Conservation (phyloP, 495 filamentous ascomycete genomes). For the Hypoxylon trugodes region DNA sequence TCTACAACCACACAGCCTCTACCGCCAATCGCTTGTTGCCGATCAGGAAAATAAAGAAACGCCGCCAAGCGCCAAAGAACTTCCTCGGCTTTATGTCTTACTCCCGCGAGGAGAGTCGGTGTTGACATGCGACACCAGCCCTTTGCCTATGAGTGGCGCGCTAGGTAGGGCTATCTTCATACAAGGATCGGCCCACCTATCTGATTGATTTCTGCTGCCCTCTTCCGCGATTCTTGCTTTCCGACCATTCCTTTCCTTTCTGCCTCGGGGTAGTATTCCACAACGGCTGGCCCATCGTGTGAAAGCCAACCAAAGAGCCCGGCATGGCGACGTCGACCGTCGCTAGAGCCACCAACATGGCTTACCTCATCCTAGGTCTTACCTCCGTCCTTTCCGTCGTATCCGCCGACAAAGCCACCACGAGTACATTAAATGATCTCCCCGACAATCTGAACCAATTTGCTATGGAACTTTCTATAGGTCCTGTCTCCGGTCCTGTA, state of each 20-base stretch:
- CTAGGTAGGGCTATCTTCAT: slow-evolving; percentile 34
- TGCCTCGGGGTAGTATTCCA: slow-evolving; percentile 25
- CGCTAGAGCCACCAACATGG: slow-evolving; percentile 47
- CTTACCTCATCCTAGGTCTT: slow-evolving; percentile 39
- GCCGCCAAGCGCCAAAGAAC: slow-evolving; percentile 24
- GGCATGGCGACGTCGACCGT: slow-evolving; percentile 55
- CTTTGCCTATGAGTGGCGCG: slow-evolving; percentile 19
- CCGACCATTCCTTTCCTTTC: slow-evolving; percentile 21
- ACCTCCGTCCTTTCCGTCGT: slow-evolving; percentile 39
- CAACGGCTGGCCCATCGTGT: slow-evolving; percentile 40
- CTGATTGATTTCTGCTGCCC: slow-evolving; percentile 12
- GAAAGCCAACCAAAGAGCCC: slow-evolving; percentile 31
- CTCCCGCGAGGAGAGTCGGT: slow-evolving; percentile 9
- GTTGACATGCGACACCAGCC: slow-evolving; percentile 42
- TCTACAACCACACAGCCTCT: slow-evolving; percentile 12
- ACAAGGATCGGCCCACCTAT: slow-evolving; percentile 20
- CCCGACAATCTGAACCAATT: slow-evolving; percentile 43
- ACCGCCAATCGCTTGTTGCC: slow-evolving; percentile 33
- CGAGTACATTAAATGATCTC: slow-evolving; percentile 38
- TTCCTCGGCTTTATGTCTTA: slow-evolving; percentile 21
- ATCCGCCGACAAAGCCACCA: slow-evolving; percentile 43
- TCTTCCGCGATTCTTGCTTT: slow-evolving; percentile 5
- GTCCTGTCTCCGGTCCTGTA: slow-evolving; percentile 38
- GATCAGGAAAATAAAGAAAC: slow-evolving; percentile 40
- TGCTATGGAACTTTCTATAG: slow-evolving; percentile 49